These are phyloP conservation scores for Dioscorea cayenensis DNA, from an alignment of 116 monocot species.

Conservation along the genomic window DNA sequence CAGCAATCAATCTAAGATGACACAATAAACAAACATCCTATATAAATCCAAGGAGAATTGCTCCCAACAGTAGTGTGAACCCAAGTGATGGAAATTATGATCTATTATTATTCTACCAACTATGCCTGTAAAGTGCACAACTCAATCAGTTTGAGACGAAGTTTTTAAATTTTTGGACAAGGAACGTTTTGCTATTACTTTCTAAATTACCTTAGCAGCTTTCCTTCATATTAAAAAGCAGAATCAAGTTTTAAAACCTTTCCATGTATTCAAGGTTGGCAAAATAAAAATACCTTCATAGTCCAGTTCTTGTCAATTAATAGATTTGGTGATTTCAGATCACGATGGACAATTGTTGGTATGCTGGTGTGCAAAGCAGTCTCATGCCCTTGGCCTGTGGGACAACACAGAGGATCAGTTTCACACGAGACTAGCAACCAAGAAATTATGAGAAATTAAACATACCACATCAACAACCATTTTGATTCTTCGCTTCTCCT, in stretches of 20 bases:
- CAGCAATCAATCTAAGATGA: too few relatives aligned
- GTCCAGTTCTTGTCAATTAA: conserved; percentile 97
- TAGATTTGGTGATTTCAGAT: conserved; percentile 97
- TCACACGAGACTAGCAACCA: neutral
- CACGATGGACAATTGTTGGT: conserved; percentile 96
- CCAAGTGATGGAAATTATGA: too few relatives aligned
- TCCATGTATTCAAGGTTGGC: neutral
- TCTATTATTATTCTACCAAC: too few relatives aligned
- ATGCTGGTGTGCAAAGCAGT: conserved; percentile 85
- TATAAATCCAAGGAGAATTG: too few relatives aligned
- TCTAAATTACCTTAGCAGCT: too few relatives aligned
- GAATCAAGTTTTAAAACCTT: neutral
- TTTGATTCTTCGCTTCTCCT: conserved; percentile 86
- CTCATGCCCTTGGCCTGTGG: conserved; percentile 95
- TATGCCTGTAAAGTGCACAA: too few relatives aligned
- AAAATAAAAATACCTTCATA: conserved; percentile 64
- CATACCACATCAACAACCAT: conserved; percentile 99
- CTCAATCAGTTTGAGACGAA: too few relatives aligned
- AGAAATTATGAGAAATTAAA: neutral
- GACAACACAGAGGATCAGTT: conserved; percentile 4
- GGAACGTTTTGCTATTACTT: too few relatives aligned
- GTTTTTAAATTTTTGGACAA: too few relatives aligned
- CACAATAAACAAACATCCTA: too few relatives aligned
- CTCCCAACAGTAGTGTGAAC: too few relatives aligned
- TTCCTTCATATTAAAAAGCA: too few relatives aligned